Evolutionary conservation across 352 stramenopile genomes (phyloP).

Genomic region (Pythium insidiosum): DNA sequence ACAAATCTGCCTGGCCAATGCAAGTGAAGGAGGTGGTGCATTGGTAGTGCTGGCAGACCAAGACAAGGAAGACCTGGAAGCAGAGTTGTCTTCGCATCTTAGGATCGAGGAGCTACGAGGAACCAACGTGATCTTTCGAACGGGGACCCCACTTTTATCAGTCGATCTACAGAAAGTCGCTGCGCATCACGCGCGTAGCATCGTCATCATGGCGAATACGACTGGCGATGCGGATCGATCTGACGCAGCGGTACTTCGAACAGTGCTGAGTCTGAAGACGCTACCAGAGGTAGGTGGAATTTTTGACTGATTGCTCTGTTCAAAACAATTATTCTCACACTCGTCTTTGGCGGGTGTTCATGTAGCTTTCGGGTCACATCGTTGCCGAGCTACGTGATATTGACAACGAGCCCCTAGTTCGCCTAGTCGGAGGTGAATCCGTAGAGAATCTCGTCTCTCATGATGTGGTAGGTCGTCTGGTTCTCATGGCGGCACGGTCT

Average conservation of each 20-base stretch:
- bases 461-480: slow-evolving; percentile 84
- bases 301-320: too few species aligned
- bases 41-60: slow-evolving; percentile 72
- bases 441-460: slow-evolving; percentile 84
- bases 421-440: slow-evolving; percentile 65
- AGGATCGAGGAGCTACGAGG: slow-evolving; percentile 47
- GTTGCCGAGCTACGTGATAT: slow-evolving; percentile 85
- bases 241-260: slow-evolving; percentile 66
- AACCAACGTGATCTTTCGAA: slow-evolving; percentile 77
- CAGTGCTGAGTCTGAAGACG: slow-evolving; percentile 75
- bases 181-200: slow-evolving; percentile 57
- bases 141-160: slow-evolving; percentile 69
- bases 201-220: slow-evolving; percentile 78
- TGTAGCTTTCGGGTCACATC: slow-evolving; percentile 60
- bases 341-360: too few species aligned
- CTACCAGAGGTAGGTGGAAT: slow-evolving; percentile 52
- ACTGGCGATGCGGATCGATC: slow-evolving; percentile 72
- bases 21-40: slow-evolving; percentile 73
- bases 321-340: too few species aligned
- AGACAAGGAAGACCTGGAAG: slow-evolving; percentile 77
- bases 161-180: slow-evolving; percentile 78
- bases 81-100: slow-evolving; percentile 51
- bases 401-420: slow-evolving; percentile 78
- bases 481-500: slow-evolving; percentile 79
- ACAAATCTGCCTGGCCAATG: slow-evolving; percentile 83